phyloP scores from a whole-genome alignment of 1,284 basidiomycete genomes.

The Coniferiporia sulphurascens region DNA sequence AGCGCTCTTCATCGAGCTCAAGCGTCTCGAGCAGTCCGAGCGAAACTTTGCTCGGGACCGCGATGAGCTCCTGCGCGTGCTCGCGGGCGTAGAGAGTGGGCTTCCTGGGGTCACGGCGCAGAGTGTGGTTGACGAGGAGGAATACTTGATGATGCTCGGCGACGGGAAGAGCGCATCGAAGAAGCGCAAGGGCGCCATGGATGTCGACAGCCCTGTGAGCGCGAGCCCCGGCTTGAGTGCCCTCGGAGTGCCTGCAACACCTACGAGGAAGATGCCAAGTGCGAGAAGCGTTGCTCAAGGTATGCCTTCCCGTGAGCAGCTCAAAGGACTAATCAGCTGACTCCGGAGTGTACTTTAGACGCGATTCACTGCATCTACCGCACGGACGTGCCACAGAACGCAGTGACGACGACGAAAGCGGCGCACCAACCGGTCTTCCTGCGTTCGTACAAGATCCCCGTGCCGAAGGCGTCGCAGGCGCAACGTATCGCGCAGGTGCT shows the following conservation, averaged over 20 bases:
- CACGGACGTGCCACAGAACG: conserved; percentile 49
- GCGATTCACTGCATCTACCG: conserved; percentile 72
- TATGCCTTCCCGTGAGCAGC: neutral
- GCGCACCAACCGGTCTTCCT: conserved; percentile 75
- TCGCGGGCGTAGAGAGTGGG: conserved; percentile 84
- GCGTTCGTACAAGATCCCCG: conserved; percentile 78
- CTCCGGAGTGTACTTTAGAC: conserved; percentile 51
- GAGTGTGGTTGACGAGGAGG: conserved; percentile 51
- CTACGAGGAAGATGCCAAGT: conserved; percentile 25
- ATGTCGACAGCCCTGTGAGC: conserved; percentile 24
- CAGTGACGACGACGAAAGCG: conserved; percentile 58
- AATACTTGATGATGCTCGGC: conserved; percentile 32
- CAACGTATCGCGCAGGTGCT: conserved; percentile 72
- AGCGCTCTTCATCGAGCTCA: conserved; percentile 90
- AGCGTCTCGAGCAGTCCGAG: conserved; percentile 92
- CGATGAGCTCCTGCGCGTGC: conserved; percentile 82
- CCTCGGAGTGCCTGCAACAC: conserved; percentile 12
- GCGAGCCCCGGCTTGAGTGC: conserved; percentile 15
- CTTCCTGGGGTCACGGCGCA: conserved; percentile 55
- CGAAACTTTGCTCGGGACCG: conserved; percentile 84
- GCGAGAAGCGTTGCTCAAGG: conserved; percentile 26
- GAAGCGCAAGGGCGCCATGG: conserved; percentile 47
- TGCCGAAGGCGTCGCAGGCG: conserved; percentile 68
- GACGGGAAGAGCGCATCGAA: conserved; percentile 38
- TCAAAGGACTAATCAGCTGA: conserved; percentile 1